Evolutionary conservation across 129 eudicot genomes (phyloP).

Genomic region (Chrysanthemum lavandulifolium): DNA sequence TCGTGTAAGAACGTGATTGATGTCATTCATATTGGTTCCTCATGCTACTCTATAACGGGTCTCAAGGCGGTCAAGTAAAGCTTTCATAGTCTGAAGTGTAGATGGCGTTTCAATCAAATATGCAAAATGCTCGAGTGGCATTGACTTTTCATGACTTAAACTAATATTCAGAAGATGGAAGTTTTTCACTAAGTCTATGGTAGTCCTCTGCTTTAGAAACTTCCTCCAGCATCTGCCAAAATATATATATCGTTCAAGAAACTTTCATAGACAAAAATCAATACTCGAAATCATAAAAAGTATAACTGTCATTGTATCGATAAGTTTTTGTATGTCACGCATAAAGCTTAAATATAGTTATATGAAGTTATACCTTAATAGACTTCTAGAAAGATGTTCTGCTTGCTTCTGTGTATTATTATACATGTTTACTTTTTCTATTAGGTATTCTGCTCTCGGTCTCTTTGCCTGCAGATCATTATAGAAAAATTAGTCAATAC

Average conservation of each 20-base stretch:
- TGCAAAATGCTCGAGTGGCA: conserved; percentile 55
- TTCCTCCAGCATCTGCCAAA: conserved; percentile 55
- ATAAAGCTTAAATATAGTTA: neutral
- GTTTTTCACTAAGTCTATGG: conserved; percentile 28
- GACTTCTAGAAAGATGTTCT: conserved; percentile 56
- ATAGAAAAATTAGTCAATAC: neutral
- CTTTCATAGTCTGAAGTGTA: conserved; percentile 47
- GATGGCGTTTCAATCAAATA: conserved; percentile 26
- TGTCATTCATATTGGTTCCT: conserved; percentile 42
- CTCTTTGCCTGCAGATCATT: conserved; percentile 63
- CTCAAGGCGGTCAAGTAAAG: conserved; percentile 85
- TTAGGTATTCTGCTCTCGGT: conserved; percentile 60
- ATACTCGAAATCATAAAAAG: neutral
- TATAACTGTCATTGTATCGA: no score
- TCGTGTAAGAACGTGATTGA: conserved; percentile 85
- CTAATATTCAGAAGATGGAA: conserved; percentile 28
- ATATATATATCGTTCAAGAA: conserved; percentile 9
- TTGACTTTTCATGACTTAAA: conserved; percentile 8
- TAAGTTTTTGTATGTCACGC: no score
- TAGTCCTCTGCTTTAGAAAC: conserved; percentile 26
- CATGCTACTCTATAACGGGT: conserved; percentile 45
- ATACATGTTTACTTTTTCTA: conserved; percentile 51
- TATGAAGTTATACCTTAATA: conserved; percentile 50
- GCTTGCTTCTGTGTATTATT: conserved; percentile 56
- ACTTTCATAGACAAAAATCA: neutral